These are phyloP conservation scores for Barnettozyma vustinii DNA, from an alignment of 805 yeast species.

Conservation along the genomic window DNA sequence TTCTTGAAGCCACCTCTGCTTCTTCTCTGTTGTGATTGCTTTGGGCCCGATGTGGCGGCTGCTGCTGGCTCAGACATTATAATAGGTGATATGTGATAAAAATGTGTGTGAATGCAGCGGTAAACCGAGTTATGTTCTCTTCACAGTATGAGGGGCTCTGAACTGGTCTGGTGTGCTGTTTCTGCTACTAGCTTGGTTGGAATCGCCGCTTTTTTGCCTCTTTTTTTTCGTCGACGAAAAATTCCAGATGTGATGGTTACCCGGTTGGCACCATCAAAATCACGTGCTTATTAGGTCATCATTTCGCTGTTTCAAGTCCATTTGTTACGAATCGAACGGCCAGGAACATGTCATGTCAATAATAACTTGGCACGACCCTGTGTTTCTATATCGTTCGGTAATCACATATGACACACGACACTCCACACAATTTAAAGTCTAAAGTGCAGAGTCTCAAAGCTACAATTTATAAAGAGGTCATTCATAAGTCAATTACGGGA, in stretches of 20 bases:
- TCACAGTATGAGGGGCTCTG: not conserved
- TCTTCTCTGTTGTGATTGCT: constrained; percentile 20
- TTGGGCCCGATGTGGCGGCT: constrained; percentile 15
- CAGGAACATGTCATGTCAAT: too few relatives aligned
- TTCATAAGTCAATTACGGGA: constrained; percentile 1
- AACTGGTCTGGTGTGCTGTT: constrained; percentile 2
- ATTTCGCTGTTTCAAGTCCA: too few relatives aligned
- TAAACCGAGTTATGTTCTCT: not conserved
- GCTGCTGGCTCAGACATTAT: constrained; percentile 11
- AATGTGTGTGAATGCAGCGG: constrained; percentile 1
- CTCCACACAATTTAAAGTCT: too few relatives aligned
- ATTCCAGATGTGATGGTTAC: not conserved
- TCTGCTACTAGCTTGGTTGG: too few relatives aligned
- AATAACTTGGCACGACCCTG: too few relatives aligned
- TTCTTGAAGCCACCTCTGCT: constrained; percentile 35
- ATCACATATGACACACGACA: too few relatives aligned
- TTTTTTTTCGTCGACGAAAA: not conserved
- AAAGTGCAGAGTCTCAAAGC: not conserved
- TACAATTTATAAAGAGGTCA: not conserved
- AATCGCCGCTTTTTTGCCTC: not conserved
- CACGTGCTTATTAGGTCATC: not conserved
- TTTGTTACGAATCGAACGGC: too few relatives aligned
- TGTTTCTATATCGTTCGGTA: too few relatives aligned
- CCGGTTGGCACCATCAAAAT: not conserved
- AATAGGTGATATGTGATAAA: not conserved